Conservation (phyloP, 768 basidiomycete genomes). For the Pluteus cervinus region DNA sequence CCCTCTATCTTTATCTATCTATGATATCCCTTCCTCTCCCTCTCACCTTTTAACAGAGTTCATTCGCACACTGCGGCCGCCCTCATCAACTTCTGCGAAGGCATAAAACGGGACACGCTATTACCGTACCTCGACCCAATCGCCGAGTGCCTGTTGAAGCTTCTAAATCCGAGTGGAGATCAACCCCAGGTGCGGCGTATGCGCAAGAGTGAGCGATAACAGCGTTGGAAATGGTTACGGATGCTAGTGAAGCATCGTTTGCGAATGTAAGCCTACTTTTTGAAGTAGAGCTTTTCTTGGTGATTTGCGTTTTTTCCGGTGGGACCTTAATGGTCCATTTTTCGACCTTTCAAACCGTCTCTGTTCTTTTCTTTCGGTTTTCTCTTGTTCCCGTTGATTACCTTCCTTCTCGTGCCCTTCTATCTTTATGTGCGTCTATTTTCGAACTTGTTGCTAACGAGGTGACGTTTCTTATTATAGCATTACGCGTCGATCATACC, state of each 20-base stretch:
- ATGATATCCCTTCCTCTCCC: conserved; percentile 1
- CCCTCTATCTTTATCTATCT: not conserved
- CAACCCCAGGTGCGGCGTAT: conserved; percentile 44
- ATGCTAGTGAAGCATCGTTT: conserved; percentile 74
- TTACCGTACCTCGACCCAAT: conserved; percentile 78
- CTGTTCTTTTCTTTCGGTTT: too few relatives aligned
- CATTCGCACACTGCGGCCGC: conserved; percentile 84
- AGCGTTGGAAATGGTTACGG: conserved; percentile 83
- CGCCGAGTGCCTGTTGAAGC: conserved; percentile 62
- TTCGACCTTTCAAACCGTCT: too few relatives aligned
- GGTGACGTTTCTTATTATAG: conserved; percentile 23
- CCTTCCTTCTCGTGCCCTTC: too few relatives aligned
- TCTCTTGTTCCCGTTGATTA: too few relatives aligned
- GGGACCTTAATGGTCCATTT: not conserved
- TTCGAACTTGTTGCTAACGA: not conserved
- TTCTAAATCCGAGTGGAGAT: conserved; percentile 50
- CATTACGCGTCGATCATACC: conserved; percentile 80
- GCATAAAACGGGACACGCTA: conserved; percentile 66
- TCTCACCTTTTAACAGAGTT: conserved; percentile 41
- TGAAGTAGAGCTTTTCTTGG: not conserved
- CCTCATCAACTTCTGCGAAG: conserved; percentile 86
- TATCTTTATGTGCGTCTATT: too few relatives aligned
- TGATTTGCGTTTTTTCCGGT: conserved; percentile 3
- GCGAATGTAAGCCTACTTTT: conserved; percentile 42
- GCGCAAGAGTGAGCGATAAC: conserved; percentile 87